Evolutionary conservation across 2,329 filamentous ascomycete species (phyloP), one percentile per base, ranked within the genome.

Genomic region (Cladosporium oxysporum): DNA sequence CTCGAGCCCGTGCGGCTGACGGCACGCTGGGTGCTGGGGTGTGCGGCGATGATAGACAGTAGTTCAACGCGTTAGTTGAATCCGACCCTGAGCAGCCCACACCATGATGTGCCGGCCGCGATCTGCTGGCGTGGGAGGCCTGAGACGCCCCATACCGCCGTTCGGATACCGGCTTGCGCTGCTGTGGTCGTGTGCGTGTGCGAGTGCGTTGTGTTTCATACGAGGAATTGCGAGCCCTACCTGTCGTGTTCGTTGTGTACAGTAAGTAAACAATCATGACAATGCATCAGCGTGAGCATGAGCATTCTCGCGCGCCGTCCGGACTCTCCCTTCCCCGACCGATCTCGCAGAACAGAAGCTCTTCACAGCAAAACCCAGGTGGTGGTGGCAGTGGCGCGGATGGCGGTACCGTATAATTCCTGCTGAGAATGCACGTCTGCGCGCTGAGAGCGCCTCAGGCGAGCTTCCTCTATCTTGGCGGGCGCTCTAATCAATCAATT

Each of bases 1-100:
- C 52, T 33, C 28, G 52, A 55, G 52, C 28, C 52, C 52, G 52
- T 55, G 52, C 52, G 52, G 52, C 52, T 55, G 52, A 55, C 52
- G 31, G 52, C 31, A 47, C 41, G 41, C 41, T 47, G 41, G 35
- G 41, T n/a, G 52, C 52, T 33, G 28, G 52, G 52, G 52, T 55
- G 52, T 44, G 37, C 33, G 52, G 52, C 18, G 28, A 55, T 33
- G 52, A 47, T 47, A 47, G 41, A 47, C 41, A 47, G 41, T 47
- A 47, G 41, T 23, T 7, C n/a, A 10, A 21, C 33, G 41, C 41
- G 41, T 47, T 47, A 47, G 41, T 47, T 47, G 41, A 47, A 47
- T 47, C 10, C 21, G n/a, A 47, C 41, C 41, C 41, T 47, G 41
- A 12, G n/a, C n/a, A 23, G 41, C 41, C 41, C n/a, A 23, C 41